Evolutionary conservation across 1,284 basidiomycete species (phyloP).

Genomic region (Ganoderma sinense): DNA sequence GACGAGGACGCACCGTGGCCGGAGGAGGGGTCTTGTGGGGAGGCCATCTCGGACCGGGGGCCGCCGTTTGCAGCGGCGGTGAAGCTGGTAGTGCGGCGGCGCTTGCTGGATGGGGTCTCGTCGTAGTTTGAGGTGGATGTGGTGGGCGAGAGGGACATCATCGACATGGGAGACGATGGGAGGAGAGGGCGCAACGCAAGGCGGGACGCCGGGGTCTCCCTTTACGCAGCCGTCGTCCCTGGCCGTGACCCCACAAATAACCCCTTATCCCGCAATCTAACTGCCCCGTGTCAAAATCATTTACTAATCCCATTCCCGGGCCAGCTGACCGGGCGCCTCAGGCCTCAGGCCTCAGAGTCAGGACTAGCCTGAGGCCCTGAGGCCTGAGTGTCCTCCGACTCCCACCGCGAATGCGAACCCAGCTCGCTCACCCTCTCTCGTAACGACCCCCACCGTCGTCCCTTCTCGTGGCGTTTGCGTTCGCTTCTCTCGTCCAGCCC

Average conservation of each 20-base stretch:
- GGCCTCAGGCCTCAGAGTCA: too few relatives aligned
- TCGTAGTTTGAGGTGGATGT: slow-evolving; percentile 41
- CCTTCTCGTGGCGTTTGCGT: slow-evolving; percentile 22
- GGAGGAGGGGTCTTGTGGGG: slow-evolving; percentile 32
- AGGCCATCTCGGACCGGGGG: slow-evolving; percentile 30
- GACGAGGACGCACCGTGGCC: slow-evolving; percentile 32
- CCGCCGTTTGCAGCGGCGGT: slow-evolving; percentile 30
- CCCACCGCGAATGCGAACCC: background rate
- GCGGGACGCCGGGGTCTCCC: slow-evolving; percentile 18
- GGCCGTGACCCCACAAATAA: slow-evolving; percentile 7
- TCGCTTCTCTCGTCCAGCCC: background rate
- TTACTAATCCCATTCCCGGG: background rate
- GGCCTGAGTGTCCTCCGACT: slow-evolving; percentile 2
- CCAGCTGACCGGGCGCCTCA: slow-evolving; percentile 18
- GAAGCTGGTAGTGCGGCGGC: slow-evolving; percentile 41
- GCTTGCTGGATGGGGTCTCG: slow-evolving; percentile 36
- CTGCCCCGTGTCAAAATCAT: slow-evolving; percentile 7
- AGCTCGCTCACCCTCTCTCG: background rate
- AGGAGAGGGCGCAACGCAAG: slow-evolving; percentile 20
- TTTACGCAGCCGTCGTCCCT: slow-evolving; percentile 13
- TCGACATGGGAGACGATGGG: slow-evolving; percentile 27
- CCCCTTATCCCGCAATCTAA: slow-evolving; percentile 19
- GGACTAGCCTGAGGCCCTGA: too few relatives aligned
- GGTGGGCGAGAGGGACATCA: slow-evolving; percentile 47
- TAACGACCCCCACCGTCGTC: background rate